Evolutionary conservation across 2,329 filamentous ascomycete genomes (phyloP), one percentile per base, ranked within the genome.

Genomic region (Phyllosticta citriasiana): DNA sequence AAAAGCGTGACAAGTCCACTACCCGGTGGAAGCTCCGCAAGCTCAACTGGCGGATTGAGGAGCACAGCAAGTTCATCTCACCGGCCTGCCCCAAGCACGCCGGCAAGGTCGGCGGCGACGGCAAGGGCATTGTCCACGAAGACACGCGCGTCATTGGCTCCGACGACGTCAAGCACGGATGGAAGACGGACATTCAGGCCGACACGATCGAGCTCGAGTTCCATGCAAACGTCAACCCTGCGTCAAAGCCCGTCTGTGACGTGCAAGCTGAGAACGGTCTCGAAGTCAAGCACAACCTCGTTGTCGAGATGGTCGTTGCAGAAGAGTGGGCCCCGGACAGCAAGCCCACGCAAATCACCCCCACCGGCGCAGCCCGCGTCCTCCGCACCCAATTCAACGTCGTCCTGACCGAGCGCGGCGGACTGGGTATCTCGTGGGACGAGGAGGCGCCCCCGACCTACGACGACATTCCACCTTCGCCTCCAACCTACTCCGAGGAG

Each of bases 401-500:
- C 59, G 79, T 85, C 62, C 82, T 97, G 60, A 97, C 92, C 3
- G 88, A 96, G 76, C 84, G 89, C 63, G 84, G 84, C 22, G 93
- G 93, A 19, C 83, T 96, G 71, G 92, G 93, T 57, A 92, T 99
- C 68, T 90, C 88, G 67, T 99, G 94, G 93, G 93, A 97, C 67
- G 93, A 97, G 75, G 93, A 99, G 78, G 86, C 89, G 70, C 93
- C 93, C 12, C 93, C 93, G 0, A 84, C 95, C 66, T 99, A 99
- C 76, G 88, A 94, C 74, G 91, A 97, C 71, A 91, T 97, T 52
- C 92, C 93, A 0, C 87, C 85, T 2, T 91, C 88, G 68, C 93
- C 93, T 56, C 93, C 93, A 8, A 75, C 75, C 53, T 81, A 80
- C 66, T 74, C 55, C 12, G 19, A 33, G 19, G 63, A 62, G 26